Evolutionary conservation across 345 rosid species (phyloP).

Genomic region (Luvunga scandens): DNA sequence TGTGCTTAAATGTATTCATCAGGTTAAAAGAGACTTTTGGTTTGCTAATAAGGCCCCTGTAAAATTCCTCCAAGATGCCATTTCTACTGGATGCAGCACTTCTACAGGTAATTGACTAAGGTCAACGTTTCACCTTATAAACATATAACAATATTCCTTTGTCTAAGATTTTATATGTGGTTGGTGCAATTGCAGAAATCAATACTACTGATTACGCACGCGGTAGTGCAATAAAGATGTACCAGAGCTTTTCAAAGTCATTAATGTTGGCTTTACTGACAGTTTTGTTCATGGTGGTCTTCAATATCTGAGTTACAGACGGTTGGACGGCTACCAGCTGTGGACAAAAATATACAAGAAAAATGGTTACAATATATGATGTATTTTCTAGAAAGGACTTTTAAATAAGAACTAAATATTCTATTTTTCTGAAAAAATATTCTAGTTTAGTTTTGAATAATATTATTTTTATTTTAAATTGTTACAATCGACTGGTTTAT

Average conservation of each 20-base stretch:
- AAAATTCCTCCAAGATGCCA: neutral
- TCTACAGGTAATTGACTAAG: neutral
- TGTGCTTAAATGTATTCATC: constrained; percentile 27
- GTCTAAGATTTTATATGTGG: too few relatives aligned
- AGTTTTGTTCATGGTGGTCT: neutral
- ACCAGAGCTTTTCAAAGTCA: neutral
- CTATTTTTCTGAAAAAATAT: too few relatives aligned
- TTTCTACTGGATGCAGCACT: constrained; percentile 16
- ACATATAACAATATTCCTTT: neutral
- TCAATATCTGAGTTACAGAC: neutral
- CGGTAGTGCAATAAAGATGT: neutral
- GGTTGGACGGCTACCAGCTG: neutral
- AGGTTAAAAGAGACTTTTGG: constrained; percentile 33
- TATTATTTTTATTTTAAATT: too few relatives aligned
- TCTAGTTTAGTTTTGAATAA: too few relatives aligned
- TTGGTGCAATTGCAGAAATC: constrained; percentile 1
- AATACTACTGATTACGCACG: neutral
- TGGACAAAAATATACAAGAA: neutral
- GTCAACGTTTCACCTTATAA: neutral
- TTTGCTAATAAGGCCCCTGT: constrained; percentile 28
- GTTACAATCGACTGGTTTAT: too few relatives aligned
- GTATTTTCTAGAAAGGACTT: too few relatives aligned
- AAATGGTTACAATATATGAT: neutral
- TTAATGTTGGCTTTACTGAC: neutral
- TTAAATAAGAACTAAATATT: too few relatives aligned